Conservation (phyloP, 2,329 filamentous ascomycete species). For the Alternaria incomplexa region DNA sequence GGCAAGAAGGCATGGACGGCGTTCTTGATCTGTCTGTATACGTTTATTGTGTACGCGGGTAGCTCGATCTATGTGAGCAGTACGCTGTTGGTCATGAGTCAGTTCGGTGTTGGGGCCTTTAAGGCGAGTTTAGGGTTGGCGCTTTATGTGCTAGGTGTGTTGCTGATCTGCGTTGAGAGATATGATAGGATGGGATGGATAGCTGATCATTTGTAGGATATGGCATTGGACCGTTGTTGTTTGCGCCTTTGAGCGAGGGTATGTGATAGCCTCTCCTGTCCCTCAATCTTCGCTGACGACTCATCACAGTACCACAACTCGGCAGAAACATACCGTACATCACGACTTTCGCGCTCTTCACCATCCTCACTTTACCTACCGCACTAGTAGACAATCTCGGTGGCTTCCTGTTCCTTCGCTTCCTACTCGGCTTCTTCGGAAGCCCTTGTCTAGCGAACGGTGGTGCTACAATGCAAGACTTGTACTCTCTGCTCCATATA, state of each 20-base stretch:
- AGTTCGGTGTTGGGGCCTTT: slow-evolving; percentile 60
- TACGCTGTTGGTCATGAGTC: slow-evolving; percentile 55
- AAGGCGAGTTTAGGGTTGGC: slow-evolving; percentile 64
- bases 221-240: slow-evolving; percentile 69
- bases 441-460: slow-evolving; percentile 48
- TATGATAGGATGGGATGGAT: not conserved
- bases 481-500: slow-evolving; percentile 52
- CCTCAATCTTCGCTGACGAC: not conserved
- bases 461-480: slow-evolving; percentile 46
- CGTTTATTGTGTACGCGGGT: slow-evolving; percentile 64
- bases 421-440: slow-evolving; percentile 50
- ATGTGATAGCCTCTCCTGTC: not conserved
- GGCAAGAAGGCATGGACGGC: slow-evolving; percentile 47
- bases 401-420: slow-evolving; percentile 64
- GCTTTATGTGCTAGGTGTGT: slow-evolving; percentile 63
- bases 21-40: slow-evolving; percentile 61
- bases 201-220: slow-evolving; percentile 47
- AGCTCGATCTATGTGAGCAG: slow-evolving; percentile 59
- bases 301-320: slow-evolving; percentile 37
- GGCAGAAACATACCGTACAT: slow-evolving; percentile 74
- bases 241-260: slow-evolving; percentile 67
- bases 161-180: not conserved
- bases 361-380: slow-evolving; percentile 69
- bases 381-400: slow-evolving; percentile 68
- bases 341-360: slow-evolving; percentile 70